A percentile compares a stretch with the other conserved stretches of the same genome.
phyloP scores from a whole-genome alignment of 495 filamentous ascomycete genomes.

The Monascus purpureus region DNA sequence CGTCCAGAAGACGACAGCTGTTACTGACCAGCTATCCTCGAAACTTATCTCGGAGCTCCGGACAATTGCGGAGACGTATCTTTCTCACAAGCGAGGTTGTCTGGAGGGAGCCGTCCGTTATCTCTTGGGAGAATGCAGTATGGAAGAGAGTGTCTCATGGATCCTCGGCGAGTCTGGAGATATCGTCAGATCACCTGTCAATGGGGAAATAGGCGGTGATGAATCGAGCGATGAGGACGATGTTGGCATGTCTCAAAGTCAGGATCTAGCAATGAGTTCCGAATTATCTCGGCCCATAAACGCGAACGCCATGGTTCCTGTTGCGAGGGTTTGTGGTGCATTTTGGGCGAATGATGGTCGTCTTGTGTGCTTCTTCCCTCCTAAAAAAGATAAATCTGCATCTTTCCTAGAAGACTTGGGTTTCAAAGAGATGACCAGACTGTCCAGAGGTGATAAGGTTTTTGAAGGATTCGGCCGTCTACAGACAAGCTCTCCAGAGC shows the following conservation, averaged over 20 bases:
- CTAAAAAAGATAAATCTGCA: slow-evolving; percentile 58
- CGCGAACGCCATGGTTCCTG: slow-evolving; percentile 62
- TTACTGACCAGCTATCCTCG: slow-evolving; percentile 52
- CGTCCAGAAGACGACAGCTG: slow-evolving; percentile 65
- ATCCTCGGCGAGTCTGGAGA: slow-evolving; percentile 38
- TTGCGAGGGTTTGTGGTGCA: slow-evolving; percentile 61
- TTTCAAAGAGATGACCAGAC: slow-evolving; percentile 45
- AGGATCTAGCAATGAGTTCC: slow-evolving; percentile 41
- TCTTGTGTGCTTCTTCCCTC: slow-evolving; percentile 77
- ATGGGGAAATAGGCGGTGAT: slow-evolving; percentile 48
- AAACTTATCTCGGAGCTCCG: slow-evolving; percentile 54
- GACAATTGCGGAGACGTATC: slow-evolving; percentile 53
- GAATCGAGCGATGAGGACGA: slow-evolving; percentile 82
- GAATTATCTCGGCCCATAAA: slow-evolving; percentile 42
- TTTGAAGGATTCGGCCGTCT: slow-evolving; percentile 88
- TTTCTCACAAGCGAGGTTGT: slow-evolving; percentile 57
- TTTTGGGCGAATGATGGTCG: slow-evolving; percentile 65
- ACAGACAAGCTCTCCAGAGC: slow-evolving; percentile 38
- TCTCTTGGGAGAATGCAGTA: slow-evolving; percentile 66
- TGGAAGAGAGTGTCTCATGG: slow-evolving; percentile 60
- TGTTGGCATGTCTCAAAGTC: slow-evolving; percentile 38
- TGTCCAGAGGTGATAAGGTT: slow-evolving; percentile 47
- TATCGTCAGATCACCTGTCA: slow-evolving; percentile 34
- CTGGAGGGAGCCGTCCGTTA: slow-evolving; percentile 73
- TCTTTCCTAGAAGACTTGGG: slow-evolving; percentile 48